These are phyloP conservation scores for Gracilaria caudata DNA, from an alignment of 23 red algal species.

Conservation along the genomic window DNA sequence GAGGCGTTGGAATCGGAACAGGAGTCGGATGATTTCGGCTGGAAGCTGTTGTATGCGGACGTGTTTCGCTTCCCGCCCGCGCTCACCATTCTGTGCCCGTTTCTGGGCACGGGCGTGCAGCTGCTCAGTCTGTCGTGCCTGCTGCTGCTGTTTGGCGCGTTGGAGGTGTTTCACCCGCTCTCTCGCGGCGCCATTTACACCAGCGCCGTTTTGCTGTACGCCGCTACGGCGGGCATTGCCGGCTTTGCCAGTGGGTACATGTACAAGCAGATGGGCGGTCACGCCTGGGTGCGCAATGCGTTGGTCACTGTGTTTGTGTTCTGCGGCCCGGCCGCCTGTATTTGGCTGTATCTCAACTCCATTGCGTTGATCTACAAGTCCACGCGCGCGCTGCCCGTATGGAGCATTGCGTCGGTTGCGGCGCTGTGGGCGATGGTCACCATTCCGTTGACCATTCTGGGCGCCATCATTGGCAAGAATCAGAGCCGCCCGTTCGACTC, in stretches of 20 bases:
- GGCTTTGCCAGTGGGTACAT: slow-evolving; percentile 61
- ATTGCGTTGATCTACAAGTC: slow-evolving; percentile 61
- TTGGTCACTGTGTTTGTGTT: slow-evolving; percentile 65
- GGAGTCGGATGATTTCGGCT: slow-evolving; percentile 67
- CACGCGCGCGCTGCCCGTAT: slow-evolving; percentile 51
- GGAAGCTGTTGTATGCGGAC: slow-evolving; percentile 66
- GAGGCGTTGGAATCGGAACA: slow-evolving; percentile 60
- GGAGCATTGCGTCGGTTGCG: slow-evolving; percentile 59
- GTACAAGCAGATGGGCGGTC: slow-evolving; percentile 77
- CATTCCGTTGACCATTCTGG: slow-evolving; percentile 65
- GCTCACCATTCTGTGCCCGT: slow-evolving; percentile 45
- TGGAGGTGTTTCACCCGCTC: slow-evolving; percentile 72
- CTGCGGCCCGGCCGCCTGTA: slow-evolving; percentile 45
- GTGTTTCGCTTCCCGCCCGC: slow-evolving; percentile 69
- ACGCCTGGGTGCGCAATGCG: slow-evolving; percentile 69
- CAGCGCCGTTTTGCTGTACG: slow-evolving; percentile 43
- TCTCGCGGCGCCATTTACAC: slow-evolving; percentile 53
- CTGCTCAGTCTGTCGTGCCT: slow-evolving; percentile 43
- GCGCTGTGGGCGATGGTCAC: slow-evolving; percentile 68
- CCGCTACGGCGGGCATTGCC: slow-evolving; percentile 57
- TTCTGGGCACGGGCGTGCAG: slow-evolving; percentile 68
- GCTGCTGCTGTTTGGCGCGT: slow-evolving; percentile 60
- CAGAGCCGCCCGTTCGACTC: slow-evolving; percentile 55
- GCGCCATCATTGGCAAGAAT: slow-evolving; percentile 72
- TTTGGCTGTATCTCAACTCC: slow-evolving; percentile 59